Evolutionary conservation across 768 basidiomycete species (phyloP).

Genomic region (Kwoniella pini): DNA sequence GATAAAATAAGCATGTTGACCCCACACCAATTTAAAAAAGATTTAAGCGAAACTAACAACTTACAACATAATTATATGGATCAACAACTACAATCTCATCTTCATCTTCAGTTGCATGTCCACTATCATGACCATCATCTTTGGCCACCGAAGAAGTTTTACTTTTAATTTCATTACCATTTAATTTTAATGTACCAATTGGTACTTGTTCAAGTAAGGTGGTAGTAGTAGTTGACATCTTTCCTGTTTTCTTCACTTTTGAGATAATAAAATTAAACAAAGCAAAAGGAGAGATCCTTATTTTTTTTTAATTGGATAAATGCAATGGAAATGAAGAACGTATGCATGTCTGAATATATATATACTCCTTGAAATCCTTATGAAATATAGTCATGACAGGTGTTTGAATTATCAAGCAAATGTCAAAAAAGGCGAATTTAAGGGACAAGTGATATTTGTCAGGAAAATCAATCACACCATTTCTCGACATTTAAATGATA

Average conservation of each 20-base stretch:
- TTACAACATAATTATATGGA: slow-evolving; percentile 50
- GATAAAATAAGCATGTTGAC: slow-evolving; percentile 13
- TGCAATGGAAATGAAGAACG: not conserved
- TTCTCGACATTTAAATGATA: slow-evolving; percentile 9
- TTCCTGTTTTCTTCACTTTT: not conserved
- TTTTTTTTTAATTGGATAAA: no score
- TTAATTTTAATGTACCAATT: slow-evolving; percentile 33
- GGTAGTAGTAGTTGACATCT: slow-evolving; percentile 11
- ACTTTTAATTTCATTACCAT: slow-evolving; percentile 9
- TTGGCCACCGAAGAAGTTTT: slow-evolving; percentile 12
- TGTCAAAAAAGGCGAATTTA: not conserved
- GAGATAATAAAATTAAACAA: not conserved
- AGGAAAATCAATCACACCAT: slow-evolving; percentile 20
- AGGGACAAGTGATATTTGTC: slow-evolving; percentile 7
- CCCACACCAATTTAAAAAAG: not conserved
- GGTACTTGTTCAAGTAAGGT: slow-evolving; percentile 11
- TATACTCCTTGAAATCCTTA: not conserved
- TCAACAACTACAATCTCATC: slow-evolving; percentile 35
- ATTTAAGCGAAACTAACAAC: slow-evolving; percentile 6
- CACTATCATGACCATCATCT: slow-evolving; percentile 12
- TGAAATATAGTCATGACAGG: no score
- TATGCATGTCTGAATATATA: not conserved
- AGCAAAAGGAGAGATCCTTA: not conserved
- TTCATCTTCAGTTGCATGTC: not conserved
- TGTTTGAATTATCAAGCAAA: no score